phyloP scores from a whole-genome alignment of 345 rosid genomes.

The Eucalyptus caleyi region DNA sequence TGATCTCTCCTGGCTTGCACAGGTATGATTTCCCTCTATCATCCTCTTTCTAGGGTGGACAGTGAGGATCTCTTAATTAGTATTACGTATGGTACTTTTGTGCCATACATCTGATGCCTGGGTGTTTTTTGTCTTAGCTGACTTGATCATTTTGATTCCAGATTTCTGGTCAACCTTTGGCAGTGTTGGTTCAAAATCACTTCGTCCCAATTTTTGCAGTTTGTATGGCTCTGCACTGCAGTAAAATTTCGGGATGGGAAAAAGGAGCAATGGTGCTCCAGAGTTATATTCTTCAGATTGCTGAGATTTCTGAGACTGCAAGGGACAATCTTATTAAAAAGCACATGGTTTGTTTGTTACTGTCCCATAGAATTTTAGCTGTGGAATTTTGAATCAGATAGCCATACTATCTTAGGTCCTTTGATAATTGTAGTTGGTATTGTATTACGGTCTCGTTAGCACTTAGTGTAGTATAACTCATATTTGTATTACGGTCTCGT shows the following conservation, averaged over 20 bases:
- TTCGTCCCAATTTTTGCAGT: conserved; percentile 85
- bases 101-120: background rate
- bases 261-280: conserved; percentile 62
- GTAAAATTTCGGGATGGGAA: conserved; percentile 45
- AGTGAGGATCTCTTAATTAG: background rate
- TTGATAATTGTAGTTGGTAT: background rate
- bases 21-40: conserved; percentile 28
- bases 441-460: background rate
- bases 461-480: background rate
- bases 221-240: conserved; percentile 67
- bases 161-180: conserved; percentile 58
- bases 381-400: background rate
- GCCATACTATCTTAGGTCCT: background rate
- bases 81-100: background rate
- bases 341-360: conserved; percentile 51
- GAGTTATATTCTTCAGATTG: conserved; percentile 46
- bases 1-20: conserved; percentile 63
- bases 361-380: background rate
- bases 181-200: conserved; percentile 45
- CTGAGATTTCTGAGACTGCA: conserved; percentile 62
- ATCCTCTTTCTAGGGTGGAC: background rate
- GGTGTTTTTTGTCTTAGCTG: background rate
- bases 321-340: conserved; percentile 78
- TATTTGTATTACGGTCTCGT: background rate
- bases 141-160: conserved; percentile 19